Percentiles rank a stretch among this genome's conserved stretches.
These are phyloP conservation scores for Solanum lycopersicoides DNA, from an alignment of 257 asterid genomes.

Conservation along the genomic window DNA sequence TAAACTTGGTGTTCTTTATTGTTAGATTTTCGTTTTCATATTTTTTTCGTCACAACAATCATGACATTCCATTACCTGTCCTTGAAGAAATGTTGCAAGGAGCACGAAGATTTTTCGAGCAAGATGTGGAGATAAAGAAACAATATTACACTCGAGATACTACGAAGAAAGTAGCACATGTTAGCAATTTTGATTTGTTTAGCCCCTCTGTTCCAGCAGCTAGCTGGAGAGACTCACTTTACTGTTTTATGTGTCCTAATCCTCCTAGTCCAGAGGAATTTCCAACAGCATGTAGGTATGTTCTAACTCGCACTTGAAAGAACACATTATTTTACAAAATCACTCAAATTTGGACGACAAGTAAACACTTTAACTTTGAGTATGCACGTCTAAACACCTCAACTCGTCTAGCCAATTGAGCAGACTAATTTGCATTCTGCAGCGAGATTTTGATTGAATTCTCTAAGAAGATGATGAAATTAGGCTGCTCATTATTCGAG, in stretches of 20 bases:
- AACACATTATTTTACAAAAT: neutral
- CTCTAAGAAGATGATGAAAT: constrained; percentile 6
- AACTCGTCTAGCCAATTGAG: neutral
- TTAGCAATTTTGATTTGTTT: constrained; percentile 47
- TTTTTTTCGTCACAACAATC: too few species aligned
- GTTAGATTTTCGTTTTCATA: too few species aligned
- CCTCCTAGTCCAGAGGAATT: constrained; percentile 40
- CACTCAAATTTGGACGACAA: neutral
- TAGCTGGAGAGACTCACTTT: constrained; percentile 39
- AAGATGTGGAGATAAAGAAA: neutral
- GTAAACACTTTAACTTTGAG: neutral
- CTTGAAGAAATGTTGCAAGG: constrained; percentile 7
- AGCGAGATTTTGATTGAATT: constrained; percentile 21
- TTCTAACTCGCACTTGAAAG: neutral
- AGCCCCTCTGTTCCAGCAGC: constrained; percentile 25
- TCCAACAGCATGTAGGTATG: constrained; percentile 41
- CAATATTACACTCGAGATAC: constrained; percentile 1
- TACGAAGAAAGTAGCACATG: constrained; percentile 27
- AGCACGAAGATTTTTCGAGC: neutral
- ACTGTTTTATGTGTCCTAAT: constrained; percentile 13
- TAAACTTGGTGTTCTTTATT: too few species aligned
- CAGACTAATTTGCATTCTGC: neutral
- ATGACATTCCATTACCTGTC: neutral
- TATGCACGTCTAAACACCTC: neutral
- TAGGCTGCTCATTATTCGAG: constrained; percentile 14